Evolutionary conservation across 768 basidiomycete species (phyloP).

Genomic region (Phylloporus sp.): DNA sequence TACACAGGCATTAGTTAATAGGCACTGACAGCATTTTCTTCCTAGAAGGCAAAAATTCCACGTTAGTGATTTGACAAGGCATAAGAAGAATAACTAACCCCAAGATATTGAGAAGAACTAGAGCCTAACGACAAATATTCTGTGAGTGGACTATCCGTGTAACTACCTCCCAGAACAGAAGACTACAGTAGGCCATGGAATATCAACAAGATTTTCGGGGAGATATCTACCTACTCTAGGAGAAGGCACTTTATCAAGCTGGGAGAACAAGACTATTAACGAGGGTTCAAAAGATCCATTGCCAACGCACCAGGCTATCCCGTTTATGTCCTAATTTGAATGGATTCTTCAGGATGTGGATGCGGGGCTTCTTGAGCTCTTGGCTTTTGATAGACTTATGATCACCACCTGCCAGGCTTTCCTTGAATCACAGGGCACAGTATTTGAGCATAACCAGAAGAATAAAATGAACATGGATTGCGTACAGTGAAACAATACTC

Average conservation of each 20-base stretch:
- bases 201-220: background rate
- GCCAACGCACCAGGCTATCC: background rate
- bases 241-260: constrained; percentile 2
- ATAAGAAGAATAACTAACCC: background rate
- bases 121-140: background rate
- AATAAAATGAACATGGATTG: background rate
- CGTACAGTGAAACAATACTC: background rate
- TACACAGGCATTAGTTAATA: background rate
- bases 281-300: background rate
- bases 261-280: background rate
- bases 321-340: background rate
- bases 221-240: constrained; percentile 4
- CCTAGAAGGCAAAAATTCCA: background rate
- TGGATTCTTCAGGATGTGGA: background rate
- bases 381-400: background rate
- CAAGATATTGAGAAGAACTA: background rate
- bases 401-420: background rate
- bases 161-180: background rate
- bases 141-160: background rate
- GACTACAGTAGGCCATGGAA: constrained; percentile 1
- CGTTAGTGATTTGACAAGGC: background rate
- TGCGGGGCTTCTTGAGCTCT: background rate
- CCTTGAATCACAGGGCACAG: background rate
- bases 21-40: background rate
- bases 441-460: background rate